Percentiles rank a stretch among this genome's conserved stretches.
phyloP scores from a whole-genome alignment of 176 grass and related monocot species.

The Carex littledalei region DNA sequence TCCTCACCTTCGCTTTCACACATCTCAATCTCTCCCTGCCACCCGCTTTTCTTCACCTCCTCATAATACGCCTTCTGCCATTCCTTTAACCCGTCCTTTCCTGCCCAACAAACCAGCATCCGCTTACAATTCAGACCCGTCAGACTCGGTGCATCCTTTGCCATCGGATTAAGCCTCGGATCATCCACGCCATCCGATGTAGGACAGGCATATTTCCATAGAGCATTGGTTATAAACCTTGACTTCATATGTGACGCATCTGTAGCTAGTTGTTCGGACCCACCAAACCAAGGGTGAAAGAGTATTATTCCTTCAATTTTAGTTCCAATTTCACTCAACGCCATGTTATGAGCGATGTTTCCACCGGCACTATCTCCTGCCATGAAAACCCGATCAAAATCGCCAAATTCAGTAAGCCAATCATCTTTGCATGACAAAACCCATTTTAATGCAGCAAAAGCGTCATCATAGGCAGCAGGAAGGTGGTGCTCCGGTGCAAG shows the following conservation, averaged over 20 bases:
- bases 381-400: conserved; percentile 30
- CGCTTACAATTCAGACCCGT: conserved; percentile 32
- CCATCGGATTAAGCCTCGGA: conserved; percentile 47
- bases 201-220: conserved; percentile 35
- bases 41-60: conserved; percentile 42
- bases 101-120: conserved; percentile 38
- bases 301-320: conserved; percentile 29
- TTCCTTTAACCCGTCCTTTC: conserved; percentile 20
- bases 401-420: conserved; percentile 38
- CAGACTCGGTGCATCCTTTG: conserved; percentile 32
- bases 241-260: neutral
- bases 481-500: conserved; percentile 56
- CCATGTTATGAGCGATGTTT: conserved; percentile 42
- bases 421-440: conserved; percentile 22
- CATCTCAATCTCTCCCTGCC: conserved; percentile 33
- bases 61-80: conserved; percentile 46
- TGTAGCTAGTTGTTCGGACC: neutral
- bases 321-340: conserved; percentile 5
- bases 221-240: neutral
- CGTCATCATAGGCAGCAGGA: conserved; percentile 45
- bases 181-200: conserved; percentile 36
- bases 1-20: conserved; percentile 41
- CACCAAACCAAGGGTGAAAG: conserved; percentile 42
- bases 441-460: conserved; percentile 37
- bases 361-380: conserved; percentile 44